These are phyloP conservation scores for Clausena lansium DNA, from an alignment of 345 rosid genomes.

Conservation along the genomic window DNA sequence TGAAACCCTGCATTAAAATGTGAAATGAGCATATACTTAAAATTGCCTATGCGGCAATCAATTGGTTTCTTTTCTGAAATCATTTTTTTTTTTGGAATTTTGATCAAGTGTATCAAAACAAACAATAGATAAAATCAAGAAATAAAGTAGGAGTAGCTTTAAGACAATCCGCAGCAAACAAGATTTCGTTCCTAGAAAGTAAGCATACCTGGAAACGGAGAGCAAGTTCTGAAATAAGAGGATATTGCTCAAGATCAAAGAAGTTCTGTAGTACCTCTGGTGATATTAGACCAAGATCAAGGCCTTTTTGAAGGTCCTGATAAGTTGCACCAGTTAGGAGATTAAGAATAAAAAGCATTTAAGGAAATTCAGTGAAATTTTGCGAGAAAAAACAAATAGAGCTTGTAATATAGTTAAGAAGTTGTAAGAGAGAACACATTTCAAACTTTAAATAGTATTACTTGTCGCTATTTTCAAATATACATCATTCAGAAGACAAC, in stretches of 20 bases:
- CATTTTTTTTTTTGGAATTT: neutral
- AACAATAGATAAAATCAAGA: neutral
- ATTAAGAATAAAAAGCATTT: neutral
- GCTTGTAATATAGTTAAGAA: neutral
- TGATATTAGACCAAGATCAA: conserved; percentile 92
- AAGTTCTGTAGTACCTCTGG: conserved; percentile 94
- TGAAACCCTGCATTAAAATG: conserved; percentile 69
- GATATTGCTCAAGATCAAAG: conserved; percentile 84
- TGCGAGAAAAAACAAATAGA: neutral
- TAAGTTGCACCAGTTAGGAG: conserved; percentile 17
- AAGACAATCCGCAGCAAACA: neutral
- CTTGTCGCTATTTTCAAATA: neutral
- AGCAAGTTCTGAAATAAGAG: conserved; percentile 78
- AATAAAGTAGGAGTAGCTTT: neutral
- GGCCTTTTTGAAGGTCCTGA: conserved; percentile 93
- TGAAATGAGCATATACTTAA: conserved; percentile 14
- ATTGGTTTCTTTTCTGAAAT: neutral
- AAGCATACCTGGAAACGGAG: conserved; percentile 73
- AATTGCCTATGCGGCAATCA: neutral
- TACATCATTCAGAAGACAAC: neutral
- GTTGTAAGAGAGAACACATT: neutral
- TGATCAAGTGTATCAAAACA: neutral
- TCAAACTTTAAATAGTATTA: neutral
- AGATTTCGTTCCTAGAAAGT: neutral
- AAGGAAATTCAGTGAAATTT: neutral